Conservation (phyloP, 2,329 filamentous ascomycete species). For the Colletotrichum melonis region DNA sequence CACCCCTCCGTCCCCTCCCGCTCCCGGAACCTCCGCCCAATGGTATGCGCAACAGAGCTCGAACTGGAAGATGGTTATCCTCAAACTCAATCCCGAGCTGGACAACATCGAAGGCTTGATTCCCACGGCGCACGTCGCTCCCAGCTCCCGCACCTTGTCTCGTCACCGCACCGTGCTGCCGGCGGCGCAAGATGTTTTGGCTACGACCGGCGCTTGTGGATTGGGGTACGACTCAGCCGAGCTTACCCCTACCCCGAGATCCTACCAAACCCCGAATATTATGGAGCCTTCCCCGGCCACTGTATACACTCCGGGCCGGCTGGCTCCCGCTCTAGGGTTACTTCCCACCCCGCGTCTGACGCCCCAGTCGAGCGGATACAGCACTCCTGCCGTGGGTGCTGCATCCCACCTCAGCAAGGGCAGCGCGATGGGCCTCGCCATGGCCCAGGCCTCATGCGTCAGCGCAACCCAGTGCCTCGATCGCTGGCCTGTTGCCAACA, state of each 20-base stretch:
- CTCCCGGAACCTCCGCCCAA: slow-evolving; percentile 59
- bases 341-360: slow-evolving; percentile 70
- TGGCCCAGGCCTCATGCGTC: slow-evolving; percentile 64
- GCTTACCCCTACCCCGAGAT: slow-evolving; percentile 54
- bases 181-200: slow-evolving; percentile 50
- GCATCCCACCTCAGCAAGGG: slow-evolving; percentile 60
- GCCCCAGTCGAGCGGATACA: slow-evolving; percentile 65
- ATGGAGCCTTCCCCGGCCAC: slow-evolving; percentile 62
- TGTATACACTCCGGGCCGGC: slow-evolving; percentile 56
- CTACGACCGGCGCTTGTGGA: slow-evolving; percentile 26
- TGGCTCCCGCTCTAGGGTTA: slow-evolving; percentile 65
- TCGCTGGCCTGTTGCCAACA: slow-evolving; percentile 59
- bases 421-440: slow-evolving; percentile 70
- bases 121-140: slow-evolving; percentile 44
- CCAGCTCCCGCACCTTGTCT: slow-evolving; percentile 51
- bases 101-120: slow-evolving; percentile 68
- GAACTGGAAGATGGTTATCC: slow-evolving; percentile 70
- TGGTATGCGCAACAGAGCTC: slow-evolving; percentile 58
- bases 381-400: slow-evolving; percentile 70
- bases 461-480: slow-evolving; percentile 62
- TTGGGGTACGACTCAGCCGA: slow-evolving; percentile 52
- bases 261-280: slow-evolving; percentile 52
- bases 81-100: slow-evolving; percentile 66
- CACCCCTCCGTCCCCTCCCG: slow-evolving; percentile 73
- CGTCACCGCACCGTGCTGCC: slow-evolving; percentile 56